Evolutionary conservation across 2,329 filamentous ascomycete species (phyloP).

Genomic region (Fusarium sp.): DNA sequence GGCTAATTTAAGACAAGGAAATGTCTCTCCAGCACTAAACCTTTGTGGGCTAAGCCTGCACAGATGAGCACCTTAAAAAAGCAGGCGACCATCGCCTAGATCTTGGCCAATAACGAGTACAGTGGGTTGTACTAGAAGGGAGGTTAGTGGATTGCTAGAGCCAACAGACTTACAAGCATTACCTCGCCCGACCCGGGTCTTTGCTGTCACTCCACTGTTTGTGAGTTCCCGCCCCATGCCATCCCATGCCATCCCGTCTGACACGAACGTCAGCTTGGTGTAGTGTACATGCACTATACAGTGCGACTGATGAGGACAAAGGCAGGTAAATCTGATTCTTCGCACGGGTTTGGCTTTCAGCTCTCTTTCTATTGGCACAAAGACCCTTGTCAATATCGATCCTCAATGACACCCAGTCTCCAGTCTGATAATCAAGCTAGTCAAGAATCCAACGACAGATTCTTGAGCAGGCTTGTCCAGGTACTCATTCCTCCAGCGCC

Average conservation of each 20-base stretch:
- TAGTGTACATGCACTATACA: background rate
- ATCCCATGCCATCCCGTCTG: background rate
- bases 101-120: background rate
- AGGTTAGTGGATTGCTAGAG: background rate
- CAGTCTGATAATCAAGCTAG: background rate
- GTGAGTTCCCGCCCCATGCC: background rate
- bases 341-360: background rate
- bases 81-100: constrained; percentile 4
- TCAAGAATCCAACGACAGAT: background rate
- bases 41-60: background rate
- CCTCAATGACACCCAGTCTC: constrained; percentile 8
- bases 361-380: background rate
- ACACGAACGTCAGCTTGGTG: background rate
- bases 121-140: too few relatives aligned
- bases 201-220: background rate
- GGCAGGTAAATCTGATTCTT: background rate
- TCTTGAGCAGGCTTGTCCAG: background rate
- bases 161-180: constrained; percentile 28
- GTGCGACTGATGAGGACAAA: background rate
- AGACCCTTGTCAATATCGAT: background rate
- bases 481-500: background rate
- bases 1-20: background rate
- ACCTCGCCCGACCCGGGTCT: background rate
- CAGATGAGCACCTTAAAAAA: background rate
- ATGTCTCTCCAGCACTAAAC: background rate